A percentile compares a stretch with the other conserved stretches of the same genome.
Conservation (phyloP, 192 early-diverging fungal genomes). For the Linderina pennispora region DNA sequence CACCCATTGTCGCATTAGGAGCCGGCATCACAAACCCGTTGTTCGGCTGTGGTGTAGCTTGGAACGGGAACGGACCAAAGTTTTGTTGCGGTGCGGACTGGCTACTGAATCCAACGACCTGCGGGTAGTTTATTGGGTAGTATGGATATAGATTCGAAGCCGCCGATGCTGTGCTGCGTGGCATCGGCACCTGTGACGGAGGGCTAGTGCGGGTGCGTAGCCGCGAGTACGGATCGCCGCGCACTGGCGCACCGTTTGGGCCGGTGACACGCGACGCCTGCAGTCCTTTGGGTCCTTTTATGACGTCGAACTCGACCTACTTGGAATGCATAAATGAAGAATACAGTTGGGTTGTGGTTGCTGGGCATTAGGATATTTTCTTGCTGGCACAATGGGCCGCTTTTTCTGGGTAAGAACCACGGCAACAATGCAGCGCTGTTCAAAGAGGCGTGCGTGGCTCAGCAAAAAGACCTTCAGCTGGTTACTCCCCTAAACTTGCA, state of each 20-base stretch:
- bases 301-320: slow-evolving; percentile 65
- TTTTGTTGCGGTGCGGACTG: slow-evolving; percentile 23
- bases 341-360: too few relatives aligned
- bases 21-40: slow-evolving; percentile 12
- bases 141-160: slow-evolving; percentile 5
- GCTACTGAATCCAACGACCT: slow-evolving; percentile 11
- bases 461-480: too few relatives aligned
- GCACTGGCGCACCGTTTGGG: slow-evolving; percentile 60
- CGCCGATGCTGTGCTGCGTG: too few relatives aligned
- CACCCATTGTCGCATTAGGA: slow-evolving; percentile 1
- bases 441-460: too few relatives aligned
- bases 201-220: too few relatives aligned
- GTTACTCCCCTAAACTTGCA: too few relatives aligned
- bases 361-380: too few relatives aligned
- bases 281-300: slow-evolving; percentile 71
- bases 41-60: slow-evolving; percentile 1
- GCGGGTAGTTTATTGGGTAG: slow-evolving; percentile 16
- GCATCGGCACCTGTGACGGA: too few relatives aligned
- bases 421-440: too few relatives aligned
- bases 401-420: too few relatives aligned
- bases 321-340: background rate
- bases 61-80: slow-evolving; percentile 12
- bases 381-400: too few relatives aligned
- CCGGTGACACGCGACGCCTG: slow-evolving; percentile 81
- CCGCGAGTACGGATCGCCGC: slow-evolving; percentile 65